Evolutionary conservation across 768 basidiomycete genomes (phyloP).

Genomic region (Tephrocybe sp.): DNA sequence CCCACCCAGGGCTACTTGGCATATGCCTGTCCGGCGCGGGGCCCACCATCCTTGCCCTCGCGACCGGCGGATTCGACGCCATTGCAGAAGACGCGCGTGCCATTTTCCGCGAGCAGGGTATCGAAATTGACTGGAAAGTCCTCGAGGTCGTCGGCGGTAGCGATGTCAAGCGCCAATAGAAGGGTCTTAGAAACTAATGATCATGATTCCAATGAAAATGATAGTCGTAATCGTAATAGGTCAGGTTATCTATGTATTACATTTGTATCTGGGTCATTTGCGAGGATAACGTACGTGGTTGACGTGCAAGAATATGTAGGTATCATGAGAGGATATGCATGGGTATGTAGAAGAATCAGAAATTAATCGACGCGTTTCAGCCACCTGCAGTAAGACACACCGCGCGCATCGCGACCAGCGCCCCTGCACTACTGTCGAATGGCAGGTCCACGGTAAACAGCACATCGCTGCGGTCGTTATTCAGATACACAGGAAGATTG

Average conservation of each 20-base stretch:
- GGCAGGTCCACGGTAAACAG: slow-evolving; percentile 88
- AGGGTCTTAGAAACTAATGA: not conserved
- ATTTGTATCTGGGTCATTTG: no score
- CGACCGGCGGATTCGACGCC: slow-evolving; percentile 77
- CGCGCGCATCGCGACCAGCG: slow-evolving; percentile 82
- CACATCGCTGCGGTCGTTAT: slow-evolving; percentile 85
- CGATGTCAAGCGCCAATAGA: slow-evolving; percentile 25
- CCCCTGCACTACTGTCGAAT: slow-evolving; percentile 64
- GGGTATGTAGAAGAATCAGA: not conserved
- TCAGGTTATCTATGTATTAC: slow-evolving; percentile 2
- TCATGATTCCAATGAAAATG: slow-evolving; percentile 19
- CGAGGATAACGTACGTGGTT: no score
- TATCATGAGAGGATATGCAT: slow-evolving; percentile 16
- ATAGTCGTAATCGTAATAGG: slow-evolving; percentile 3
- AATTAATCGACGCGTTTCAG: slow-evolving; percentile 28
- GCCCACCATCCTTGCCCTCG: slow-evolving; percentile 95
- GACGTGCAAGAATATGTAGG: not conserved
- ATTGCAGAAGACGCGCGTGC: slow-evolving; percentile 81
- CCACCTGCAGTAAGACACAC: slow-evolving; percentile 88
- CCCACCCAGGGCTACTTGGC: slow-evolving; percentile 93
- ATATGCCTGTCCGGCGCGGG: slow-evolving; percentile 98
- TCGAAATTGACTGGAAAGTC: slow-evolving; percentile 91
- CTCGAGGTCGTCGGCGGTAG: slow-evolving; percentile 62
- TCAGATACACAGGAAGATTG: slow-evolving; percentile 91
- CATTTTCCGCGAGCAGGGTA: slow-evolving; percentile 69